Evolutionary conservation across 1,284 basidiomycete species (phyloP).

Genomic region (Apiotrichum domesticum): DNA sequence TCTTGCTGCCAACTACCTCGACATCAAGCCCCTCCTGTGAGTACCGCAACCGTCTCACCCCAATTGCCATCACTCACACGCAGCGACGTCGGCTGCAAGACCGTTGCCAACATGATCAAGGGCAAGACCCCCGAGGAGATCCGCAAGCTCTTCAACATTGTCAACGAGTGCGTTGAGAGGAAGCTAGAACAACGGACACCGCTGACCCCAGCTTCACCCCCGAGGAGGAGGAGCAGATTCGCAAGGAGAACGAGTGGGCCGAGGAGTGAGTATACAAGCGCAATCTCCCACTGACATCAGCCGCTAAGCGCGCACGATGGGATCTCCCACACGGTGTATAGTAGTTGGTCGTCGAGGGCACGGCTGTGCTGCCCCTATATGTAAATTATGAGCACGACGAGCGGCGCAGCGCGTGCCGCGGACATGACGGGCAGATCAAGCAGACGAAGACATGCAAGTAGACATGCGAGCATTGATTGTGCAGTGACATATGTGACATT

Average conservation of each 20-base stretch:
- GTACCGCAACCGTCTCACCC: constrained; percentile 34
- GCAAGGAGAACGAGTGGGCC: constrained; percentile 88
- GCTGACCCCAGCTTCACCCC: constrained; percentile 66
- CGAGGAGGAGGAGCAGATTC: constrained; percentile 99
- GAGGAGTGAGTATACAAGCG: constrained; percentile 45
- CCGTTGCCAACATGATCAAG: constrained; percentile 97
- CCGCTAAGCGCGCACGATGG: constrained; percentile 3
- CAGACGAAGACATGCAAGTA: no score
- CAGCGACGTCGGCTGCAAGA: constrained; percentile 99
- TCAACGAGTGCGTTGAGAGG: constrained; percentile 60
- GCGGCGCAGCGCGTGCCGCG: no score
- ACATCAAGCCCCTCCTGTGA: constrained; percentile 96
- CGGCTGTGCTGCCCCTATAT: no score
- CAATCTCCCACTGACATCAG: neutral
- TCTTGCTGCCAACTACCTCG: constrained; percentile 98
- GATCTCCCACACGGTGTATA: neutral
- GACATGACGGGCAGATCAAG: no score
- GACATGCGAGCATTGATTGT: no score
- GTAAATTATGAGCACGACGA: no score
- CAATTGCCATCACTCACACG: neutral
- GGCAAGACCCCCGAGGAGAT: constrained; percentile 87
- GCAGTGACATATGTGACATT: no score
- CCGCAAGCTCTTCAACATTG: constrained; percentile 86
- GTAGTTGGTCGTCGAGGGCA: neutral
- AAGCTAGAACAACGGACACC: neutral